A percentile compares a stretch with the other conserved stretches of the same genome.
Conservation (phyloP, 345 rosid genomes). For the Hirschfeldia incana region DNA sequence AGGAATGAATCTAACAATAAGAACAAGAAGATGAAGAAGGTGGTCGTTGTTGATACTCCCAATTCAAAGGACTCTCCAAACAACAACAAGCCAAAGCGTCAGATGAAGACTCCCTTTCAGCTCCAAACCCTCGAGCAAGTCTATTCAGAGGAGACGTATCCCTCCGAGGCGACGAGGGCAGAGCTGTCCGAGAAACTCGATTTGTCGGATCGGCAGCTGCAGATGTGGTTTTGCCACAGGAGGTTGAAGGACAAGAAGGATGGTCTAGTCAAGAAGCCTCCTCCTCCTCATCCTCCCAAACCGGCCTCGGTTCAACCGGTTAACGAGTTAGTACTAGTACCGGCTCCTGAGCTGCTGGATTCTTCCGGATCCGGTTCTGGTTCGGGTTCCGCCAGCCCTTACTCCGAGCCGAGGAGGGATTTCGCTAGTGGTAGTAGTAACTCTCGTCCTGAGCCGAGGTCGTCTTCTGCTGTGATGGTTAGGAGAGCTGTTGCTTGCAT, state of each 20-base stretch:
- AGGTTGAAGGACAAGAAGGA: constrained; percentile 90
- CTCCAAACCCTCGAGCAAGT: constrained; percentile 87
- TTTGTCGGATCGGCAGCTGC: constrained; percentile 91
- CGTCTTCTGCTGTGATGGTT: constrained; percentile 57
- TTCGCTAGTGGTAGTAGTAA: constrained; percentile 38
- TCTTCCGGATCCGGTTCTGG: constrained; percentile 71
- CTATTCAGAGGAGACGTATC: constrained; percentile 88
- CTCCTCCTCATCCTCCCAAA: constrained; percentile 34
- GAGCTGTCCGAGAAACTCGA: constrained; percentile 81
- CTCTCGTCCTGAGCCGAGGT: constrained; percentile 58
- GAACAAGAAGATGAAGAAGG: constrained; percentile 32
- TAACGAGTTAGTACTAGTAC: too few relatives aligned
- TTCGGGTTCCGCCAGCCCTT: constrained; percentile 68
- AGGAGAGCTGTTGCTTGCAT: constrained; percentile 89
- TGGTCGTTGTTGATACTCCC: constrained; percentile 17
- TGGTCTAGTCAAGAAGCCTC: constrained; percentile 52
- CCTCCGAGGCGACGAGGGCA: constrained; percentile 70
- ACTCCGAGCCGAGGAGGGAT: constrained; percentile 53
- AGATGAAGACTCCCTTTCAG: constrained; percentile 98
- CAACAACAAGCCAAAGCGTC: constrained; percentile 73
- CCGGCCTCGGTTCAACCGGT: constrained; percentile 33
- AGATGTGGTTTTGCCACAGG: constrained; percentile 99
- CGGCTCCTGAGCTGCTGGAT: constrained; percentile 44
- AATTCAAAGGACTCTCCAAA: constrained; percentile 38
- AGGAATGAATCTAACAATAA: constrained; percentile 4